Base-by-base conservation (phyloP, 805 yeast genomes). In the Kazachstania kunashirensis region DNA sequence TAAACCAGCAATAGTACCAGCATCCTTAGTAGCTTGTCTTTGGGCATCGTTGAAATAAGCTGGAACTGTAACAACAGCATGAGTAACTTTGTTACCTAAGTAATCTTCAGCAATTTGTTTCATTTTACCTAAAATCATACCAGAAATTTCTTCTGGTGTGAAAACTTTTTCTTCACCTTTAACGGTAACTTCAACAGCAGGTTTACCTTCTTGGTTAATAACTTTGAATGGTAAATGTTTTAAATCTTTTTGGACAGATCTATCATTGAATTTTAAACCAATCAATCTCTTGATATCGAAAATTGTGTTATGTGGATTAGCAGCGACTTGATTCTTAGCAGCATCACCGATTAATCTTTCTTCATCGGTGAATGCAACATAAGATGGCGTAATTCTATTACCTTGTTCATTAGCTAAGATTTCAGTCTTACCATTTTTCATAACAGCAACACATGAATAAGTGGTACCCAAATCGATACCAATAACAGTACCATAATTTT, bases 381-480 rank as follows among this genome's bases (percentile, higher is more conserved):
- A 86, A 1, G 95, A 84, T 19, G 96, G 96, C 13, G 96, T 86
- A 52, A 88, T 86, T 73, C 96, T 82, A 68, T 85, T 84, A 70
- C 96, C 96, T 69, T 86, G 96, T 65, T 86, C 96, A 58, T 86
- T 86, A 46, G 96, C 95, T 47, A 86, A 70, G 52, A 86, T 86
- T 59, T 86, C 96, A 35, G 89, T 95, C 56, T 86, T 73, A 55
- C 88, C 94, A 50, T 78, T 75, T 54, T 73, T 74, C 81, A 77
- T 75, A 33, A 75, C 85, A 50, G 95, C 96, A 39, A 88, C 96
- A 77, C 96, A 88, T 2, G 96, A 86, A 68, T 88, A 88, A 2
- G 96, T 88, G 44, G 96, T 88, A 62, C 98, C 98, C 67, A 89
- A 74, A 71, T 89, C 97, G 58, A 89, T 89, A 67, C 97, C 94